phyloP scores from a whole-genome alignment of 805 yeast genomes.

The Candida stauntonica region DNA sequence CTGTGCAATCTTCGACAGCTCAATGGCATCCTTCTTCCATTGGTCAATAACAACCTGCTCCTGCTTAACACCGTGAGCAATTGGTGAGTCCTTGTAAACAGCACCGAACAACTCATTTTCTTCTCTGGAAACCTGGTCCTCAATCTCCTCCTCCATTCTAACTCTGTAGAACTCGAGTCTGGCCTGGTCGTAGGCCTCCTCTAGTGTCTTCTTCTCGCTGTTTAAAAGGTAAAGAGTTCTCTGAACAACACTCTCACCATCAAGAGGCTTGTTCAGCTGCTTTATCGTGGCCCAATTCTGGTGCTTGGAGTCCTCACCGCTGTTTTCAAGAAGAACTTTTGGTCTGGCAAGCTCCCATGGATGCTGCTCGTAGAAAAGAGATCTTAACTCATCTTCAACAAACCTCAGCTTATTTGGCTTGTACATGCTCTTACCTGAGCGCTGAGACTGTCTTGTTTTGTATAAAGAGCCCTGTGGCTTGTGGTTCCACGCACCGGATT shows the following conservation, averaged over 20 bases:
- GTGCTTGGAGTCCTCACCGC: slow-evolving; percentile 46
- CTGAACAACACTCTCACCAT: slow-evolving; percentile 86
- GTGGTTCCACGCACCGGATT: slow-evolving; percentile 14
- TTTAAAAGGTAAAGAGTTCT: slow-evolving; percentile 56
- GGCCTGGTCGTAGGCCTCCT: slow-evolving; percentile 79
- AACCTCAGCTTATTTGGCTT: slow-evolving; percentile 26
- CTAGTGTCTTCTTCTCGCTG: slow-evolving; percentile 30
- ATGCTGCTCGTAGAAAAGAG: slow-evolving; percentile 82
- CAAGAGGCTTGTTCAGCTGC: slow-evolving; percentile 70
- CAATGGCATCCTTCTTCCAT: slow-evolving; percentile 71
- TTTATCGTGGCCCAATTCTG: slow-evolving; percentile 77
- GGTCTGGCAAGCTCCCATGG: slow-evolving; percentile 98
- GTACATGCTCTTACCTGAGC: slow-evolving; percentile 12
- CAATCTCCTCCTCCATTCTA: slow-evolving; percentile 80
- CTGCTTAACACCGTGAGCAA: slow-evolving; percentile 62
- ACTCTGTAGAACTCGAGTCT: slow-evolving; percentile 83
- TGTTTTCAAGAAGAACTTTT: slow-evolving; percentile 72
- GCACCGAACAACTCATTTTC: slow-evolving; percentile 87
- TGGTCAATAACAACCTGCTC: slow-evolving; percentile 69
- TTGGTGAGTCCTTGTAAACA: slow-evolving; percentile 52
- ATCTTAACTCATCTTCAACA: slow-evolving; percentile 73
- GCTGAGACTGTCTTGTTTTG: slow-evolving; percentile 29
- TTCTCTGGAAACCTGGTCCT: slow-evolving; percentile 67
- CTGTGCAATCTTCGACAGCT: slow-evolving; percentile 40
- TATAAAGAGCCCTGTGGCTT: slow-evolving; percentile 23